Conservation (phyloP, 2,329 filamentous ascomycete species). For the Lecanicillium sp. region DNA sequence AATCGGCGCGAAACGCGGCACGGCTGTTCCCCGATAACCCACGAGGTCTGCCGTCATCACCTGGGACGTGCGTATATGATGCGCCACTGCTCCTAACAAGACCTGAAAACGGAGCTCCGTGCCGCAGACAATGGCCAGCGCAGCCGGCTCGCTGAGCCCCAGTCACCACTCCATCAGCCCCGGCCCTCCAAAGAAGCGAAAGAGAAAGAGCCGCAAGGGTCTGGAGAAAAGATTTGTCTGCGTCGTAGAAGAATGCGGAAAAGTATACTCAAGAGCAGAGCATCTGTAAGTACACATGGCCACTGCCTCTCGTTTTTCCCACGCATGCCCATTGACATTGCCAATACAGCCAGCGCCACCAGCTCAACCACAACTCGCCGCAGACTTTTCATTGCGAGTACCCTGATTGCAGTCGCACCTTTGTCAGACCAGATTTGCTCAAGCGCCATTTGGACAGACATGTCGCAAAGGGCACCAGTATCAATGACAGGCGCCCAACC, state of each 20-base stretch:
- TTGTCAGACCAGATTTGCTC: slow-evolving; percentile 89
- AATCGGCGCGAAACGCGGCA: too few species aligned
- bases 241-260: slow-evolving; percentile 79
- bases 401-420: slow-evolving; percentile 80
- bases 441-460: slow-evolving; percentile 78
- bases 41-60: neutral
- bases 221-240: slow-evolving; percentile 81
- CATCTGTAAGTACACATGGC: slow-evolving; percentile 61
- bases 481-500: neutral
- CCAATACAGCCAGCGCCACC: slow-evolving; percentile 65
- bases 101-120: slow-evolving; percentile 14
- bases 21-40: too few species aligned
- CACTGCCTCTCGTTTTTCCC: slow-evolving; percentile 14
- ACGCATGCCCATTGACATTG: slow-evolving; percentile 15
- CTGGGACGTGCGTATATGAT: slow-evolving; percentile 2
- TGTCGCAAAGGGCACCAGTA: slow-evolving; percentile 68
- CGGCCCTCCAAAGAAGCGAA: slow-evolving; percentile 35
- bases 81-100: neutral
- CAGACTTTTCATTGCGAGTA: slow-evolving; percentile 93
- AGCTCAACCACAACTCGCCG: slow-evolving; percentile 93
- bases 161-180: slow-evolving; percentile 26
- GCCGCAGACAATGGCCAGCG: slow-evolving; percentile 39
- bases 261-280: slow-evolving; percentile 93
- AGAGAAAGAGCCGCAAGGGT: slow-evolving; percentile 68
- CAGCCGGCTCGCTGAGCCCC: slow-evolving; percentile 49